These are phyloP conservation scores for Pythium aristosporum DNA, from an alignment of 352 stramenopile genomes.

Conservation along the genomic window DNA sequence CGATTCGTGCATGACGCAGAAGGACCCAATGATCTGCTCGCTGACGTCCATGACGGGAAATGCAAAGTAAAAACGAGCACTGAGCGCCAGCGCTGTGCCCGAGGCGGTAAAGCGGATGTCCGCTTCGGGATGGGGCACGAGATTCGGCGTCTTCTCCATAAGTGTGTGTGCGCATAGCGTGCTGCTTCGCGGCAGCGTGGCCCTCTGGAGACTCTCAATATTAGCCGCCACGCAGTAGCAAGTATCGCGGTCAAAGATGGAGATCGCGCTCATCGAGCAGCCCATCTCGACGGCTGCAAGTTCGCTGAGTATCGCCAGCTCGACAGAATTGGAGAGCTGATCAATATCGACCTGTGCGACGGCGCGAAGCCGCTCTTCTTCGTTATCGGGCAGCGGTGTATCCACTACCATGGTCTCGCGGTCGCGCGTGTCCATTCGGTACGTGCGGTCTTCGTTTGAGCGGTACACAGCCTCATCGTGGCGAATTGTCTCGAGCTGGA, in stretches of 20 bases:
- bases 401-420: conserved; percentile 1
- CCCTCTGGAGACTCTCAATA: conserved; percentile 31
- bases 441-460: conserved; percentile 16
- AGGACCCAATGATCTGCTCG: conserved; percentile 43
- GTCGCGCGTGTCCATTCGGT: conserved; percentile 8
- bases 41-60: conserved; percentile 47
- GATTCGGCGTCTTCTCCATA: background rate
- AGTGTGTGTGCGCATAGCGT: background rate
- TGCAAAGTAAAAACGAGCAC: conserved; percentile 64
- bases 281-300: conserved; percentile 48
- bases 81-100: conserved; percentile 23
- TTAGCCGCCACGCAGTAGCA: conserved; percentile 41
- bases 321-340: conserved; percentile 19
- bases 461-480: conserved; percentile 4
- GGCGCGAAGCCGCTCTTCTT: conserved; percentile 13
- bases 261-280: conserved; percentile 52
- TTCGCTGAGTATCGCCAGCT: conserved; percentile 64
- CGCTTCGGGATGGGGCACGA: conserved; percentile 30
- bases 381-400: conserved; percentile 19
- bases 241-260: conserved; percentile 44
- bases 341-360: conserved; percentile 18
- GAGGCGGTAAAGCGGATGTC: conserved; percentile 53
- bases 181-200: background rate
- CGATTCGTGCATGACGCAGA: conserved; percentile 51
- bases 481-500: conserved; percentile 7